These are phyloP conservation scores for Syncephalastrum contaminatum DNA, from an alignment of 371 early-diverging fungal species.

Conservation along the genomic window DNA sequence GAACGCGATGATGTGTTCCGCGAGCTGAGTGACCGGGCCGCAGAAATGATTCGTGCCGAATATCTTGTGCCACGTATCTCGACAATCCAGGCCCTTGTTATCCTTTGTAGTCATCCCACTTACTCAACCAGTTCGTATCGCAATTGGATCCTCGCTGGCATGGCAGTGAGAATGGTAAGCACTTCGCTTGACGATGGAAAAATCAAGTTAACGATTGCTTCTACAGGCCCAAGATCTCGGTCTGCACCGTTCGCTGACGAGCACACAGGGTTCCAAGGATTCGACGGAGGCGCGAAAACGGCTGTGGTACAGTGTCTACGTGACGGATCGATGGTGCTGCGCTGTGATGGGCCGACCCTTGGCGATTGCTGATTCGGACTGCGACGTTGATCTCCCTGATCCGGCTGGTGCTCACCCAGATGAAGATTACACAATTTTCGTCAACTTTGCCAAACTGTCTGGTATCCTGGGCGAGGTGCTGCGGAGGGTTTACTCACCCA, in stretches of 20 bases:
- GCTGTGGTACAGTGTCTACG: constrained; percentile 42
- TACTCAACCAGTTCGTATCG: constrained; percentile 31
- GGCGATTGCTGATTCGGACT: constrained; percentile 47
- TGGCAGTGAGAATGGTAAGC: constrained; percentile 49
- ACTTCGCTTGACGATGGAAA: neutral
- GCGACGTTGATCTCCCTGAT: constrained; percentile 45
- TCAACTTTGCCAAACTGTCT: constrained; percentile 41
- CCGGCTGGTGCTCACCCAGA: constrained; percentile 9
- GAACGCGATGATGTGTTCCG: constrained; percentile 33
- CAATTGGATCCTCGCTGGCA: constrained; percentile 46
- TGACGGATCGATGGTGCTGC: constrained; percentile 44
- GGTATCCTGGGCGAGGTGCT: constrained; percentile 43
- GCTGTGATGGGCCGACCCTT: constrained; percentile 47
- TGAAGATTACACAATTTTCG: constrained; percentile 34
- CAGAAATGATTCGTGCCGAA: constrained; percentile 23
- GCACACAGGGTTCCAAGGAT: constrained; percentile 18
- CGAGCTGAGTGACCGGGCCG: constrained; percentile 26
- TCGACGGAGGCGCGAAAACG: constrained; percentile 31
- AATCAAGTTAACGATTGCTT: neutral
- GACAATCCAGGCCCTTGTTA: constrained; percentile 40
- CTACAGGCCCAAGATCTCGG: constrained; percentile 45
- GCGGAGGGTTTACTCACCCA: constrained; percentile 43
- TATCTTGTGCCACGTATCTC: constrained; percentile 36
- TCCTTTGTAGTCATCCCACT: constrained; percentile 40
- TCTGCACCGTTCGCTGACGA: constrained; percentile 31